Evolutionary conservation across 805 yeast genomes (phyloP), one percentile per base, ranked within the genome.

Genomic region (Spathaspora passalidarum): DNA sequence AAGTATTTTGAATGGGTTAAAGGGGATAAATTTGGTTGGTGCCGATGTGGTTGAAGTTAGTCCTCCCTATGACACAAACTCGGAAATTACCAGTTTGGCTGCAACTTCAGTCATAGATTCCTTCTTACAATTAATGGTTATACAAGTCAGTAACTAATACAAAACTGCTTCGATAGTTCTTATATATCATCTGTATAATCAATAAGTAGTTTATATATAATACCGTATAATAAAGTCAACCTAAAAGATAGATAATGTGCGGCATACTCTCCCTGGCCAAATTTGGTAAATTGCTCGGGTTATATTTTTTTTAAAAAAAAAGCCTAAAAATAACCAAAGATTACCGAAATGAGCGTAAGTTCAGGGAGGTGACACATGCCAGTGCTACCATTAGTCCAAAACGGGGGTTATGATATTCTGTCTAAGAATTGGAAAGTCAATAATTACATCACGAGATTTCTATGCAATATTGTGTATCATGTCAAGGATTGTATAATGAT

Each of bases 1-100:
- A n/a, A 47, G 56, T 20, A 55, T 61, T 5, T 47, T 61, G 14
- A 61, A 57, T 40, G 63, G 63, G 9, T 51, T 61, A 22, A 62
- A 59, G 48, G 65, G 65, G 11, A 47, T 60, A n/a, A 58, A 60
- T 40, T 46, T 61, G 17, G 54, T 61, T 13, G 66, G 66, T 5
- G 62, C 55, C 5, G 66, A 61, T 48, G 59, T 61, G 2, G 66
- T 61, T 13, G 66, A 61, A 44, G 66, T 61, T 8, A 53, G 63
- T 43, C 66, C 66, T 4, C 63, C 65, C 11, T 61, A 46, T 40
- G 66, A 61, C 42, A 48, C 58, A 8, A 56, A 49, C 35, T 54
- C 61, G n/a, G 64, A 58, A 46, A 52, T 60, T 42, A 61, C 66
- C 2, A 52, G 60, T 39, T 53, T 60, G 34, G 59, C 61, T 3